These are phyloP conservation scores for Setaria italica DNA, from an alignment of 202 grass and related monocot species.

Conservation along the genomic window DNA sequence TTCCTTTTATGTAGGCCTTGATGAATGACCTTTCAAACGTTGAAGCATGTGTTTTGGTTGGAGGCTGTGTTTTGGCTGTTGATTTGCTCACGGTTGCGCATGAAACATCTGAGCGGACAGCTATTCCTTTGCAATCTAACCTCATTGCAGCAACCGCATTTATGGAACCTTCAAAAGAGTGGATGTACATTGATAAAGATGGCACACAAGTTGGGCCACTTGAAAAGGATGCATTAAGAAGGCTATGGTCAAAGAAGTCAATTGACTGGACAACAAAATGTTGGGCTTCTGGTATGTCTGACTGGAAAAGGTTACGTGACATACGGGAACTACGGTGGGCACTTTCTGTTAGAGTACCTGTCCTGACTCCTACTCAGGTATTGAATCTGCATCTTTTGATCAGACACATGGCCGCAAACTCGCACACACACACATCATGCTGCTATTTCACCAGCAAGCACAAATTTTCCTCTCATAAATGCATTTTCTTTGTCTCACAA, in stretches of 20 bases:
- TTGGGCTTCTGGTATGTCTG: conserved; percentile 95
- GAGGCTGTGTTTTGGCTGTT: conserved; percentile 91
- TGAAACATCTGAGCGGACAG: conserved; percentile 91
- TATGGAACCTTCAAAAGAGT: conserved; percentile 97
- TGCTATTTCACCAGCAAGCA: background rate
- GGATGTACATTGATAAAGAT: conserved; percentile 97
- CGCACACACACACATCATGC: background rate
- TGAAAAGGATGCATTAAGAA: conserved; percentile 97
- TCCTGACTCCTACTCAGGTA: conserved; percentile 95
- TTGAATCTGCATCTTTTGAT: conserved; percentile 28
- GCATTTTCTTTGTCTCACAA: conserved; percentile 35
- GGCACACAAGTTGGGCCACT: conserved; percentile 81
- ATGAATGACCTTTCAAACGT: conserved; percentile 96
- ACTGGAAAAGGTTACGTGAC: conserved; percentile 96
- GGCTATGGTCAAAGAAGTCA: conserved; percentile 86
- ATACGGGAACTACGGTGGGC: conserved; percentile 96
- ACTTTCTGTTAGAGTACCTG: conserved; percentile 80
- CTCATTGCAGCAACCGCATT: conserved; percentile 93
- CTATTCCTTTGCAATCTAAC: conserved; percentile 98
- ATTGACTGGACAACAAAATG: conserved; percentile 97
- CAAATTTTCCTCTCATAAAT: background rate
- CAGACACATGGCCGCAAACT: background rate
- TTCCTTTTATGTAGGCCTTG: conserved; percentile 69
- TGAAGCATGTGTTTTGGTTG: conserved; percentile 94
- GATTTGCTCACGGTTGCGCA: conserved; percentile 88